phyloP scores from a whole-genome alignment of 108 stramenopile genomes.

The Skeletonema menzelii region DNA sequence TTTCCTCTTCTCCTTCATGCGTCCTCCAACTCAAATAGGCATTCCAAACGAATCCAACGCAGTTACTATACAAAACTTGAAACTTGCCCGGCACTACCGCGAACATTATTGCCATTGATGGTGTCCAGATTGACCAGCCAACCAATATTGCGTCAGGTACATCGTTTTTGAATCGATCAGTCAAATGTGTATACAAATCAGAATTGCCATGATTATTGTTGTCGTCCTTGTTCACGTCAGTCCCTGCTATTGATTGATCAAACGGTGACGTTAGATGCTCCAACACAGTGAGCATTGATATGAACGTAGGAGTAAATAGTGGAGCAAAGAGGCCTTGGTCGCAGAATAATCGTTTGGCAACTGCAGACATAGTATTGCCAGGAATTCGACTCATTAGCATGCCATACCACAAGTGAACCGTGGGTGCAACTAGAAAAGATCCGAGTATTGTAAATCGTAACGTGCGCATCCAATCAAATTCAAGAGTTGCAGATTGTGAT shows the following conservation, averaged over 20 bases:
- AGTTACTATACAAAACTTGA: slow-evolving; percentile 82
- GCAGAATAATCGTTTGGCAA: slow-evolving; percentile 52
- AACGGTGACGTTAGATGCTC: slow-evolving; percentile 31
- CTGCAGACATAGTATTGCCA: slow-evolving; percentile 30
- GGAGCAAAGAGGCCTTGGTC: slow-evolving; percentile 84
- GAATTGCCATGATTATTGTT: not conserved
- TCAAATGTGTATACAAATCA: slow-evolving; percentile 19
- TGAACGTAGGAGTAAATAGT: slow-evolving; percentile 66
- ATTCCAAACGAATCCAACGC: slow-evolving; percentile 88
- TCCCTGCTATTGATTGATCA: not conserved
- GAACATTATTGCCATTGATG: slow-evolving; percentile 81
- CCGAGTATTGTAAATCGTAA: slow-evolving; percentile 68
- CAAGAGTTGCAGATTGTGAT: not conserved
- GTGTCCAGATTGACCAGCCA: slow-evolving; percentile 86
- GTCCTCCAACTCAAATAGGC: slow-evolving; percentile 75
- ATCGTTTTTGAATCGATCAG: slow-evolving; percentile 29
- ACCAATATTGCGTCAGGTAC: slow-evolving; percentile 58
- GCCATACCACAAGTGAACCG: slow-evolving; percentile 77
- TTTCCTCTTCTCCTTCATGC: slow-evolving; percentile 30
- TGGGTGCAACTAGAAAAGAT: slow-evolving; percentile 77
- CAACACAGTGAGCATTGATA: slow-evolving; percentile 65
- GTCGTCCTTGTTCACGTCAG: not conserved
- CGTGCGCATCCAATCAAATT: slow-evolving; percentile 57
- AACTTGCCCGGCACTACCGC: slow-evolving; percentile 64
- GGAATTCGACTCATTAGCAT: slow-evolving; percentile 61